Evolutionary conservation across 768 basidiomycete species (phyloP), one percentile per base, ranked within the genome.

Genomic region (Pleurotus ostreatus): DNA sequence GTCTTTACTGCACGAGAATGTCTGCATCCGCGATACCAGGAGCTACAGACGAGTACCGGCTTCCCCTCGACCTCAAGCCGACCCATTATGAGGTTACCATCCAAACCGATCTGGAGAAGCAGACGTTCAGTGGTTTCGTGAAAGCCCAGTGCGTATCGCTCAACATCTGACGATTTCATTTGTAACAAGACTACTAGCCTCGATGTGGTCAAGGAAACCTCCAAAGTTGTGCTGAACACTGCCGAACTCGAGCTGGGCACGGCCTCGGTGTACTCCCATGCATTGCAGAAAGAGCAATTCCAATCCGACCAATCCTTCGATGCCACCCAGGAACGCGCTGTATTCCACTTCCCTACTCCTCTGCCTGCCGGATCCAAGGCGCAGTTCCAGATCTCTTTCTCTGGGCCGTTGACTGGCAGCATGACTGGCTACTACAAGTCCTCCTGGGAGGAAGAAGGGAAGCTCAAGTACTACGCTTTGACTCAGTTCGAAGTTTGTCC

Each of bases 341-440:
- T 82, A 15, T 78, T 93, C 65, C 63, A 69, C 15, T 80, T 97
- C 57, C 67, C 82, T 2, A 74, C 70, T 2, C 65, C 71, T 15
- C 75, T 94, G n/a, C 82, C 85, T 0, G 80, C 83, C 23, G 83
- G 84, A 22, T 79, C 87, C 48, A 85, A 85, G 64, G 89, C 85
- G 37, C 81, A 84, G 60, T 68, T 98, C 52, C 83, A 78, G 60
- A 71, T 94, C 51, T 74, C 75, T 2, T 97, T 90, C 72, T 76
- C 71, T n/a, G 85, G 84, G 11, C 75, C 81, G 62, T 75, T 98
- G 45, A 83, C 78, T 2, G 79, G 78, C 40, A 77, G 73, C 55
- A 89, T 97, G 92, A 81, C 81, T 65, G 94, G 92, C 23, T 93
- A 94, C 70, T 94, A 94, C 74, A 80, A 80, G 59, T 83, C 86